Evolutionary conservation across 2,329 filamentous ascomycete species (phyloP), one percentile per base, ranked within the genome.

Genomic region (Graphilbum fragrans): DNA sequence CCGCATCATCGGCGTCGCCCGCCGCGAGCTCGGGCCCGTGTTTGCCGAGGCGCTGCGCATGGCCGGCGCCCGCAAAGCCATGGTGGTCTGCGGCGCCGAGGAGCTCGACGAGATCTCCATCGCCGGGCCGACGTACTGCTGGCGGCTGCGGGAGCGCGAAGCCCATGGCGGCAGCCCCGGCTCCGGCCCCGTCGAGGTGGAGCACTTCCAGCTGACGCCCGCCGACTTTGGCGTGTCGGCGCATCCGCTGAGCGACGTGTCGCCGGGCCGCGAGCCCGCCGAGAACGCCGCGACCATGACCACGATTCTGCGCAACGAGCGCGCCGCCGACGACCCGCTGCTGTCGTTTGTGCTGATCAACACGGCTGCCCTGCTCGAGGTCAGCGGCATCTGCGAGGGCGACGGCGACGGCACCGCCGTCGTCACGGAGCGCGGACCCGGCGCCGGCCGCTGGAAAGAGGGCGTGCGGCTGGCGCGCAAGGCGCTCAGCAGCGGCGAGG

Each of bases 21-120:
- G 92, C 47, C 76, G 81, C 55, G 84, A 87, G 51, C 77, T 98
- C 18, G 92, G 90, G 1, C 82, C 81, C 2, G 82, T 93, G 9
- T 98, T 95, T 57, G 85, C 85, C 2, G 83, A 94, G 51, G 86
- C 90, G 0, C 65, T 98, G 39, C 73, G 72, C 29, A 70, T 92
- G 50, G 74, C 77, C 16, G 88, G 88, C 21, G 78, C 77, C 34
- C 77, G 68, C 47, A 96, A 95, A 60, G 88, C 85, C 3, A 66
- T 98, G 61, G 75, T 98, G 19, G 84, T 96, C 17, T 98, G 49
- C 42, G 92, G 92, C 35, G 82, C 84, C 50, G 93, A 96, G 64
- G 86, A 96, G 52, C 76, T 98, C 23, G 92, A 98, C 57, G 92
- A 98, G 65, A 77, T 98, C 47, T 92, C 84, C 52, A 95, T 90